Evolutionary conservation across 768 basidiomycete genomes (phyloP), one percentile per base, ranked within the genome.

Genomic region (Amanita fuliginea): DNA sequence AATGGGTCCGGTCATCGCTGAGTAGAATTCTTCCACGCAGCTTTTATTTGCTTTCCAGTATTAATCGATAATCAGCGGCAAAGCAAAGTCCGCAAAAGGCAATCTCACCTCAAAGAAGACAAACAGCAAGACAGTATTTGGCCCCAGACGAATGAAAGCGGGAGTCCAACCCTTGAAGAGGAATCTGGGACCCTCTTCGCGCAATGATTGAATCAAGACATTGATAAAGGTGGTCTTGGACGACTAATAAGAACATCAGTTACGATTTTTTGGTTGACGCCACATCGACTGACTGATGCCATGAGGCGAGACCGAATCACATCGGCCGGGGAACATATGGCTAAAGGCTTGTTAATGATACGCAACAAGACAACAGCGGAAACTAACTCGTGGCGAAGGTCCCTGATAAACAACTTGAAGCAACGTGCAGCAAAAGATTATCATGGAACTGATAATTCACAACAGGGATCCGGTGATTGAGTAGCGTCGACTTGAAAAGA

Each of bases 91-190:
- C 19, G 49, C 24, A 51, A 21, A 28, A 36, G 21, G 6, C 1
- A 40, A 13, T 48, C 69, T 43, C 55, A 84, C 86, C 70, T 91
- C 88, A 54, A 83, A 83, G 65, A 89, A 88, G 42, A 91, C 81
- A 63, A 89, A 92, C 66, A 91, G 75, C 4, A 91, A 68, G 30
- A 92, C 72, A 1, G 89, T 91, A 60, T 90, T 89, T 1, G 88
- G 88, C 24, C 83, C 87, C 37, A 92, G 66, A 42, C 89, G 80
- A 56, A 85, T 78, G 65, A 89, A 92, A 6, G 89, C 85, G 2
- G 89, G 89, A 14, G 86, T 86, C 89, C 89, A 92, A 30, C 89
- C 89, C 62, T 86, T 90, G 65, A 92, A 86, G 47, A 91, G 68
- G 61, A 91, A 90, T 52, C 72, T 69, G 8, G 78, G 73, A 0